phyloP scores from a whole-genome alignment of 305 asterid genomes.

The Fraxinus greggii region DNA sequence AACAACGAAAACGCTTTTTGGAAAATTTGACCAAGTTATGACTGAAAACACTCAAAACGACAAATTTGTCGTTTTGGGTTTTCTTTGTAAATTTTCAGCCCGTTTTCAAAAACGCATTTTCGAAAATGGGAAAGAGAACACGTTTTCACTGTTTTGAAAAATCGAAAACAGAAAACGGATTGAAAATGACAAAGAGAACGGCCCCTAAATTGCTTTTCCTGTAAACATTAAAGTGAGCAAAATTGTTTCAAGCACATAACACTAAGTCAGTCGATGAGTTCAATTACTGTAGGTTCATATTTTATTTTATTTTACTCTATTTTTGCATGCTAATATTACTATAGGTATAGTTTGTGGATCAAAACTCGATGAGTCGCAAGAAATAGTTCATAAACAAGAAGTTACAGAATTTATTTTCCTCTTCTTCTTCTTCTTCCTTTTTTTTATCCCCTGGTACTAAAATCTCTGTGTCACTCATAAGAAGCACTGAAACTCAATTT shows the following conservation, averaged over 20 bases:
- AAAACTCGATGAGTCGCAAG: neutral
- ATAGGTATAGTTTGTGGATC: neutral
- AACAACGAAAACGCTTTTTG: no score
- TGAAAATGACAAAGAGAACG: no score
- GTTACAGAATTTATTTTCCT: neutral
- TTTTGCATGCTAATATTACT: neutral
- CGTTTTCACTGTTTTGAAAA: no score
- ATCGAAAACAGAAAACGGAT: no score
- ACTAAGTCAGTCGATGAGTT: neutral
- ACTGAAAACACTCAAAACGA: no score
- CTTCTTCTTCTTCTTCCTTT: no score
- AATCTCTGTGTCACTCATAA: neutral
- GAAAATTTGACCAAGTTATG: no score
- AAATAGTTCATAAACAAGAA: neutral
- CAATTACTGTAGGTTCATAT: neutral
- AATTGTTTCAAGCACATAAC: neutral
- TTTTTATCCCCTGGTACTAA: neutral
- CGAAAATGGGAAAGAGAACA: no score
- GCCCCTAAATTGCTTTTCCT: neutral
- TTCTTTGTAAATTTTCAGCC: no score
- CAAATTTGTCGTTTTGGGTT: no score
- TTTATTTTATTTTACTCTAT: no score
- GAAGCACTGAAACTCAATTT: neutral
- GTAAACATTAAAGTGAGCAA: neutral
- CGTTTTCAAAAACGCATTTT: no score